Base-by-base conservation (phyloP, 1,139 yeast species). In the Saccharomyces hybrid region DNA sequence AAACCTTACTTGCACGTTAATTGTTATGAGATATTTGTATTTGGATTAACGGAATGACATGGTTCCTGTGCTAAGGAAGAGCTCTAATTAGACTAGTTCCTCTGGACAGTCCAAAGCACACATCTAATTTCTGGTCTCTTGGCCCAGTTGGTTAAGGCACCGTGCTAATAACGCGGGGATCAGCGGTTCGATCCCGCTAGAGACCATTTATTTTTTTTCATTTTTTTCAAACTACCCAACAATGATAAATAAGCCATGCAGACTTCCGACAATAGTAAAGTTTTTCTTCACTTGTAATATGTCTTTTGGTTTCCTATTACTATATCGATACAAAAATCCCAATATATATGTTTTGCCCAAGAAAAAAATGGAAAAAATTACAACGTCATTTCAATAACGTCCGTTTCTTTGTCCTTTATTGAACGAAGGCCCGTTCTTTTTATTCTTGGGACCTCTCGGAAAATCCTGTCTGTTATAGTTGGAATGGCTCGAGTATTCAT, bases 81-180 rank as follows among this genome's bases (percentile, higher is more conserved):
- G 4, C 6, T 24, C 5, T 24, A 24, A 24, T 24, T 4, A 24
- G 26, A 24, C 26, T 24, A 24, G 26, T 1, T 4, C 0, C 26
- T 4, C 6, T 24, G 26, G 2, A 24, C 26, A 24, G 4, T 24
- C 6, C 26, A 24, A 4, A 24, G 6, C 26, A 24, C 26, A 34
- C 9, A n/a, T 32, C 19, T 6, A 32, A 32, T 32, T 8, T 8
- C 27, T 26, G 67, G 64, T 64, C 63, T 61, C 67, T 64, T 64
- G 67, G 67, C 67, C 67, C 67, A 64, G 67, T 64, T 64, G 67
- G 67, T 64, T 64, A 64, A 64, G 67, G 67, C 67, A 62, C 63
- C 63, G 67, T 64, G 67, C 67, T 64, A 64, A 64, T 64, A 64
- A 63, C 67, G 67, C 67, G 63, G 65, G 65, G 67, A 64, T 64